These are phyloP conservation scores for Sphaerulina vaccinii DNA, from an alignment of 2,329 filamentous ascomycete genomes.

Conservation along the genomic window DNA sequence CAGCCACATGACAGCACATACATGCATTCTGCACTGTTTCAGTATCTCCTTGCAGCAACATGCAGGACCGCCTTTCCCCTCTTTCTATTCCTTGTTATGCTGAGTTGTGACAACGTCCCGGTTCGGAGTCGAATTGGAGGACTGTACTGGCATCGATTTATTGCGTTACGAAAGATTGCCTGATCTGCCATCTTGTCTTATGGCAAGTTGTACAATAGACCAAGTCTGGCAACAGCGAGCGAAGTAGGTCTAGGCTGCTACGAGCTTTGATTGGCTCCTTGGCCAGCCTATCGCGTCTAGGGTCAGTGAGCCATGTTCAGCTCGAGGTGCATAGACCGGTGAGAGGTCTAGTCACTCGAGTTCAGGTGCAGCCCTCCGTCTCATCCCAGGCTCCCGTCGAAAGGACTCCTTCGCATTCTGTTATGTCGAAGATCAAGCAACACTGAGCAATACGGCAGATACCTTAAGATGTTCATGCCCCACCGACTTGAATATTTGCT, in stretches of 20 bases:
- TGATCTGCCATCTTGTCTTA: conserved; percentile 3
- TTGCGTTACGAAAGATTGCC: conserved; percentile 1
- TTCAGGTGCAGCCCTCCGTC: conserved; percentile 4
- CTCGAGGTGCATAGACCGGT: conserved; percentile 5
- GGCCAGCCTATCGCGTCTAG: conserved; percentile 5
- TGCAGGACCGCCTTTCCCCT: background rate
- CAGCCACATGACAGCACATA: background rate
- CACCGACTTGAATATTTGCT: conserved; percentile 1
- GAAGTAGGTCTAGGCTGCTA: conserved; percentile 2
- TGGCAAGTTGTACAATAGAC: conserved; percentile 1
- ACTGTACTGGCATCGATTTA: background rate
- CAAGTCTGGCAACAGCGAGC: conserved; percentile 4
- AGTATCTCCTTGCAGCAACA: background rate
- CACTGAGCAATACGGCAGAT: conserved; percentile 2
- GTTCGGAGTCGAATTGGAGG: background rate
- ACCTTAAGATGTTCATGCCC: background rate
- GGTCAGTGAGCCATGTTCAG: conserved; percentile 1
- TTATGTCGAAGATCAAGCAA: conserved; percentile 4
- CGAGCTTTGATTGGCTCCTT: conserved; percentile 3
- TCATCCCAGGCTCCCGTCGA: conserved; percentile 1
- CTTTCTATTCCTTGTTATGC: background rate
- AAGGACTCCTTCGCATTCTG: conserved; percentile 2
- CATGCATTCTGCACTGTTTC: background rate
- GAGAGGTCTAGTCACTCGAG: conserved; percentile 3
- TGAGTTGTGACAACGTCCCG: background rate